These are phyloP conservation scores for Trichoderma reesei DNA, from an alignment of 495 filamentous ascomycete species.

Conservation along the genomic window DNA sequence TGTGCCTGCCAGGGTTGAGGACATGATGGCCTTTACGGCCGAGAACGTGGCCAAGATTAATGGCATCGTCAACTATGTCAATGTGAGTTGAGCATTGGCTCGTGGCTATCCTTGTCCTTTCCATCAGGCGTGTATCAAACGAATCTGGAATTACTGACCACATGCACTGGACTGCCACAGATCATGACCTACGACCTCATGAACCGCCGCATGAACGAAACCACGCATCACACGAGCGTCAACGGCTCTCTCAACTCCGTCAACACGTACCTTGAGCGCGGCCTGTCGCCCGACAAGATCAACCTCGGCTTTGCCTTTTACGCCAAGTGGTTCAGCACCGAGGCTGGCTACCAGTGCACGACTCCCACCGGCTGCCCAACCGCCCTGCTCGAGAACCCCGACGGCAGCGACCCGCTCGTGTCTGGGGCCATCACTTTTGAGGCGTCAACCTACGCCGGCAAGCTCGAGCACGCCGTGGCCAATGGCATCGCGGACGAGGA, in stretches of 20 bases:
- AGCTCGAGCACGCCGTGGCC: constrained; percentile 33
- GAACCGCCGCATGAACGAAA: constrained; percentile 54
- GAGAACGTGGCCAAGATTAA: constrained; percentile 49
- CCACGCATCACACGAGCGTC: constrained; percentile 47
- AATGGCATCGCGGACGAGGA: constrained; percentile 40
- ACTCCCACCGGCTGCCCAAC: constrained; percentile 47
- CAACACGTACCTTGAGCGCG: constrained; percentile 45
- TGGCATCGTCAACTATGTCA: constrained; percentile 52
- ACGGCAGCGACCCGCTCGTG: constrained; percentile 47
- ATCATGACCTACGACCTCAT: constrained; percentile 60
- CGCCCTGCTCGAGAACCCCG: constrained; percentile 43
- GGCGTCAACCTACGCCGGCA: constrained; percentile 24
- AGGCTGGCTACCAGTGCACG: constrained; percentile 23
- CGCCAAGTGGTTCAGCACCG: constrained; percentile 54
- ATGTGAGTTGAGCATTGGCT: too few species aligned
- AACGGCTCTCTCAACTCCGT: constrained; percentile 39
- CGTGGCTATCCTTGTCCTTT: too few species aligned
- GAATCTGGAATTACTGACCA: neutral
- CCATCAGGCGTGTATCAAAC: neutral
- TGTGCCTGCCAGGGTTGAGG: constrained; percentile 45
- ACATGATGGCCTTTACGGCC: constrained; percentile 55
- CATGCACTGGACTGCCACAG: constrained; percentile 9
- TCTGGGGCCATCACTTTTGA: constrained; percentile 46
- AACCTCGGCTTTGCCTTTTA: constrained; percentile 60
- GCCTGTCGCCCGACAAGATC: constrained; percentile 42